phyloP scores from a whole-genome alignment of 768 basidiomycete genomes.

The Holtermanniella nyarrowii region DNA sequence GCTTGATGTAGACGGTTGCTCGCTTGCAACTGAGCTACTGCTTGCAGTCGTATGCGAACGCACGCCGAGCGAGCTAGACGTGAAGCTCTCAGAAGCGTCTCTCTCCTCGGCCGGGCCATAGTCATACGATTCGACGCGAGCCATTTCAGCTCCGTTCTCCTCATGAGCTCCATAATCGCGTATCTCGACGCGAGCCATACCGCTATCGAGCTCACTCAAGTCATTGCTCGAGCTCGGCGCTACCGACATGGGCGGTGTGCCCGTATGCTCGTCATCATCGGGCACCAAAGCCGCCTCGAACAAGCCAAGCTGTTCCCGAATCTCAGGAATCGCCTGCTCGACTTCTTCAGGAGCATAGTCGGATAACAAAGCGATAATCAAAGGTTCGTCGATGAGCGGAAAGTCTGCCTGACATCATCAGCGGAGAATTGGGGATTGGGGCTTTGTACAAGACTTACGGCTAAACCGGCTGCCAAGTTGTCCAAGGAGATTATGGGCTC shows the following conservation, averaged over 20 bases:
- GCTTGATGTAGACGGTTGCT: background rate
- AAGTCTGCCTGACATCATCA: conserved; percentile 17
- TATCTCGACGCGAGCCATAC: background rate
- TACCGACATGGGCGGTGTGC: background rate
- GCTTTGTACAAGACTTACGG: background rate
- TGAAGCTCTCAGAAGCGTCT: too few relatives aligned
- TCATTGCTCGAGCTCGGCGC: background rate
- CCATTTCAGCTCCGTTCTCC: background rate
- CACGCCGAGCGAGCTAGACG: too few relatives aligned
- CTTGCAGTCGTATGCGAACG: background rate
- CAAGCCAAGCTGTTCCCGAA: conserved; percentile 27
- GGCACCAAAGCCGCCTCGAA: conserved; percentile 29
- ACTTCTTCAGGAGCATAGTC: conserved; percentile 17
- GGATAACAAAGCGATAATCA: conserved; percentile 23
- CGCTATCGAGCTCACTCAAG: background rate
- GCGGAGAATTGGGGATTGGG: background rate
- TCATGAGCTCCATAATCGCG: background rate
- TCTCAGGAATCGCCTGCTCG: conserved; percentile 3
- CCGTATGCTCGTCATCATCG: conserved; percentile 10
- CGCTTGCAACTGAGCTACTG: background rate
- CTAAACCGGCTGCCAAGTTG: background rate
- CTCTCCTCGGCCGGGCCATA: background rate
- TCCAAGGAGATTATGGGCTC: background rate
- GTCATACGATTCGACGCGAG: background rate
- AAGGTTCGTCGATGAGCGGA: conserved; percentile 19